Evolutionary conservation across 2,329 filamentous ascomycete species (phyloP), one percentile per base, ranked within the genome.

Genomic region (Epichloe hybrida): DNA sequence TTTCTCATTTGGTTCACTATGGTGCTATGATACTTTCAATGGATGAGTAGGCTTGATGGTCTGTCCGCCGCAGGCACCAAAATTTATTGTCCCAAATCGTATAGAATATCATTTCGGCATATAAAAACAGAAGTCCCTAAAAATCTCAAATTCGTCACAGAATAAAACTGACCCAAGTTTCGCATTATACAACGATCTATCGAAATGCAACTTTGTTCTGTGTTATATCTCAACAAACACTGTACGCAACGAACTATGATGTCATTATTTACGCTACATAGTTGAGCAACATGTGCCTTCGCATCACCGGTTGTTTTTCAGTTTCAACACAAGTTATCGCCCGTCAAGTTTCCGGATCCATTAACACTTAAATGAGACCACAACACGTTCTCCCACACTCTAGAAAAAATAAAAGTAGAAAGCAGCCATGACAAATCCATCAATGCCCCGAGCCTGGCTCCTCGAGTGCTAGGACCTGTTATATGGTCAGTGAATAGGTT

Each of bases 401-500:
- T 23, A 21, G 7, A 6, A 12, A 7, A 6, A 9, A 27, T 12
- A 11, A 27, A 13, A 23, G 13, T 35, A 38, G 4, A 27, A 27
- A 3, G 15, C 15, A n/a, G 2, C n/a, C 20, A n/a, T 27, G 34
- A 13, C 47, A 37, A 66, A 34, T 13, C 12, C 9, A 38, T 46
- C 41, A 50, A 12, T 36, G 23, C 40, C 21, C 38, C 20, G 39
- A 21, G 15, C 31, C 44, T 27, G 31, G 34, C 35, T 61, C 58
- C 54, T 72, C 69, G 17, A 75, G 65, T 15, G 76, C 78, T 49
- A 82, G 66, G 21, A 81, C 70, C 78, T 52, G 12, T 31, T 42
- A 42, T 20, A 5, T n/a, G 12, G 37, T 52, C 27, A 44, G 47
- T 81, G 47, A 52, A 38, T 45, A 2, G 17, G 35, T 34, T 20